Evolutionary conservation across 2,329 filamentous ascomycete species (phyloP), one percentile per base, ranked within the genome.

Genomic region (Dothideomycetidae sp.): DNA sequence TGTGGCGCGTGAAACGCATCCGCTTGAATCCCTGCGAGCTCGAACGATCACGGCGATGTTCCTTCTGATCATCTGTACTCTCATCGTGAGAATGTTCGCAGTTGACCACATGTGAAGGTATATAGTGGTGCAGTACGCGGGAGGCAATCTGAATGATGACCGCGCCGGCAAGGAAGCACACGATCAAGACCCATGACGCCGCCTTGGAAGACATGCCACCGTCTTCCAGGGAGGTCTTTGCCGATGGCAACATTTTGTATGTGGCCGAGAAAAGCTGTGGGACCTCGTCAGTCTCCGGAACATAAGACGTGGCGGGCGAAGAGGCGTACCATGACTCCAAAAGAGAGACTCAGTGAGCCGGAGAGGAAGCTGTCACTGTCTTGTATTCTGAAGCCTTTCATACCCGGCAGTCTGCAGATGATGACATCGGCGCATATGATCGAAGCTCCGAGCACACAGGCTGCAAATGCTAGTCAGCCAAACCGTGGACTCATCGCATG

Each of bases 211-310:
- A 67, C 57, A 77, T 76, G 11, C 75, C 77, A 36, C 75, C 79
- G 38, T 75, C 67, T 42, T 70, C 64, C 3, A 98, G 68, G 52
- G 93, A 93, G 28, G 66, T 67, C 52, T 80, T 85, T 2, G 88
- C 77, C 13, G 82, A 84, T 7, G 88, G 88, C 5, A 96, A 70
- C 81, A 96, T 94, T 58, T 78, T 90, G 57, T 86, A 93, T 18
- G 96, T 62, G 1, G 88, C 78, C 23, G 86, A 93, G 58, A 93
- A 94, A 29, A 93, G 71, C 85, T 93, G 50, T 3, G 35, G 18
- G 15, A 10, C 10, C n/a, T n/a, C n/a, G n/a, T n/a, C n/a, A n/a
- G n/a, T n/a, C n/a, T n/a, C n/a, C n/a, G n/a, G n/a, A n/a, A n/a
- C n/a, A n/a, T n/a, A n/a, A n/a, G n/a, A n/a, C n/a, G n/a, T n/a